These are phyloP conservation scores for Populus alba DNA, from an alignment of 345 rosid species.

Conservation along the genomic window DNA sequence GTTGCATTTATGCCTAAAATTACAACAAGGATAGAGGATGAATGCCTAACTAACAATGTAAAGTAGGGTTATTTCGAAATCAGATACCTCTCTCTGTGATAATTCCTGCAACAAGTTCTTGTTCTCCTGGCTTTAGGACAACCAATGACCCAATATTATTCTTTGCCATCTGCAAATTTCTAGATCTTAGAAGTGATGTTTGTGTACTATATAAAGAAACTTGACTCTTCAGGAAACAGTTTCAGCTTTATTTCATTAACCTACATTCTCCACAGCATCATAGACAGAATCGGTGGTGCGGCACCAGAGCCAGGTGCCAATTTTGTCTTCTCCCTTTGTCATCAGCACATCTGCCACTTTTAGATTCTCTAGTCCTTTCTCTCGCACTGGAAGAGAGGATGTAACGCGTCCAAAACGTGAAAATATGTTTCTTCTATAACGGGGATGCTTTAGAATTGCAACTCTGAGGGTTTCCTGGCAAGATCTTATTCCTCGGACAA, in stretches of 20 bases:
- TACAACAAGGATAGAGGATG: neutral
- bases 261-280: slow-evolving; percentile 72
- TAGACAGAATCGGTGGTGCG: slow-evolving; percentile 55
- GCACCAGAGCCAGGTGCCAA: slow-evolving; percentile 68
- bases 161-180: slow-evolving; percentile 66
- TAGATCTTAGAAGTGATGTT: neutral
- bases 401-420: slow-evolving; percentile 32
- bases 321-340: slow-evolving; percentile 55
- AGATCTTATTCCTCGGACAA: slow-evolving; percentile 36
- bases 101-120: slow-evolving; percentile 71
- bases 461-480: slow-evolving; percentile 38
- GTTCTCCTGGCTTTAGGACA: slow-evolving; percentile 77
- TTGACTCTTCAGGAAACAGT: neutral
- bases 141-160: slow-evolving; percentile 83
- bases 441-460: slow-evolving; percentile 31
- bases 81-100: slow-evolving; percentile 78
- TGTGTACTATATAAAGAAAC: neutral
- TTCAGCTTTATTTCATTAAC: slow-evolving; percentile 17
- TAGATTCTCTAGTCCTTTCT: slow-evolving; percentile 71
- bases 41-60: neutral
- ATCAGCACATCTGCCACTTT: slow-evolving; percentile 71
- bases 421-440: slow-evolving; percentile 17
- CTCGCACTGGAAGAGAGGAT: slow-evolving; percentile 33
- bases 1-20: neutral
- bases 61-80: neutral